phyloP scores from a whole-genome alignment of 495 filamentous ascomycete species.

The Friedmanniomyces simplex region DNA sequence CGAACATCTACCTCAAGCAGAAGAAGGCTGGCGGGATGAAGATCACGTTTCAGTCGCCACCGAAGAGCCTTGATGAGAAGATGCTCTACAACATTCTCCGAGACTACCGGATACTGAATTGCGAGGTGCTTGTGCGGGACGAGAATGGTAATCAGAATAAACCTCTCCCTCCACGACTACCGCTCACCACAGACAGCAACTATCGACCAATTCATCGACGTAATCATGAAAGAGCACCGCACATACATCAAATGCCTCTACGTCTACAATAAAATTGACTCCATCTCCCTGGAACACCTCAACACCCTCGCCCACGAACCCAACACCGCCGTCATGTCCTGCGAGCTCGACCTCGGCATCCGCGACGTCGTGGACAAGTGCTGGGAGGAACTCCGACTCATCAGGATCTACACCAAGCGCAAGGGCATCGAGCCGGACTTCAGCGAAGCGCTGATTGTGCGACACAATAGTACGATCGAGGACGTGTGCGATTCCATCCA shows the following conservation, averaged over 20 bases:
- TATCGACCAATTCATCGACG: conserved; percentile 97
- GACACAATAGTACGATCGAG: conserved; percentile 77
- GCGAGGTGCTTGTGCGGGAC: conserved; percentile 89
- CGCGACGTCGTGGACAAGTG: conserved; percentile 89
- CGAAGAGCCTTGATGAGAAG: conserved; percentile 89
- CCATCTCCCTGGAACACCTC: conserved; percentile 83
- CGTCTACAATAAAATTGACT: conserved; percentile 99
- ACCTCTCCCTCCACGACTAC: background rate
- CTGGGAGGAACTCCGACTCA: conserved; percentile 87
- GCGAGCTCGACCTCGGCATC: conserved; percentile 94
- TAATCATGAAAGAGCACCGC: conserved; percentile 97
- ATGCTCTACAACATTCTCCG: conserved; percentile 93
- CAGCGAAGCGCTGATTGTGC: conserved; percentile 84
- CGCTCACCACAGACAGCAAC: conserved; percentile 46
- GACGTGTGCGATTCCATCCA: conserved; percentile 97
- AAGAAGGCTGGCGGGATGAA: conserved; percentile 99
- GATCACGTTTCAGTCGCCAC: conserved; percentile 83
- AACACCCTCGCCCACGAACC: conserved; percentile 86
- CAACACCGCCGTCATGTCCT: conserved; percentile 93
- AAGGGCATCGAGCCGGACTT: conserved; percentile 91
- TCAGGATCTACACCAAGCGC: conserved; percentile 90
- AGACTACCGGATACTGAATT: conserved; percentile 98
- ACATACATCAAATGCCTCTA: conserved; percentile 96
- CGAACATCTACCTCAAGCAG: conserved; percentile 97
- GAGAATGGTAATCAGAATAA: conserved; percentile 54